Conservation (phyloP, 2,329 filamentous ascomycete species). For the Byssothecium circinans region DNA sequence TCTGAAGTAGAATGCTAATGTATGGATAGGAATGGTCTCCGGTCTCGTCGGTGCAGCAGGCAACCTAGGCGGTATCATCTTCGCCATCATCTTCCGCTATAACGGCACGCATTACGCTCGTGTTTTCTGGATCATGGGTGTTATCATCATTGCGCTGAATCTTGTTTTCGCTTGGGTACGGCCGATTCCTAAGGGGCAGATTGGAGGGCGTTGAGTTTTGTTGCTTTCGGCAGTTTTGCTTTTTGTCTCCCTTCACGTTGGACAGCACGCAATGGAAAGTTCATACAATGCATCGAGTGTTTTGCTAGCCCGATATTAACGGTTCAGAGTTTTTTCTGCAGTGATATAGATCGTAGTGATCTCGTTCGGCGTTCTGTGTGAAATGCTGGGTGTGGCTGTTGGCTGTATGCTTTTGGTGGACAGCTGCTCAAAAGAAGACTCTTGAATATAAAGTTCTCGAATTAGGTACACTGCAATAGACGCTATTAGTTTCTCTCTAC, state of each 20-base stretch:
- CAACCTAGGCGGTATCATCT: constrained; percentile 83
- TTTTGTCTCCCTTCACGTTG: neutral
- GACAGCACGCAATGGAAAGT: too few species aligned
- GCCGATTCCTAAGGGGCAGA: constrained; percentile 58
- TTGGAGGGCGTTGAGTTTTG: constrained; percentile 46
- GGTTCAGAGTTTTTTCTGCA: too few species aligned
- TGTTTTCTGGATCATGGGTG: constrained; percentile 80
- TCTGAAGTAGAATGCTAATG: constrained; percentile 13
- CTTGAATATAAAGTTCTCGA: too few species aligned
- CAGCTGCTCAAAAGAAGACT: too few species aligned
- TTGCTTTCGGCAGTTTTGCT: neutral
- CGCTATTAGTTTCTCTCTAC: too few species aligned
- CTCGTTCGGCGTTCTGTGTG: too few species aligned
- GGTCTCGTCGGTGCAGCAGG: constrained; percentile 78
- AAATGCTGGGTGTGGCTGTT: too few species aligned
- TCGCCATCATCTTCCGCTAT: constrained; percentile 82
- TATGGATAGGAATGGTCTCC: constrained; percentile 59
- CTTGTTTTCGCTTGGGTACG: constrained; percentile 65
- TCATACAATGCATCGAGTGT: too few species aligned
- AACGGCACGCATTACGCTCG: constrained; percentile 67
- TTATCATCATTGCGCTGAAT: constrained; percentile 72
- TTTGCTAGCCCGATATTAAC: too few species aligned
- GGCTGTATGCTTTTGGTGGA: too few species aligned
- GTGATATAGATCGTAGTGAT: too few species aligned
- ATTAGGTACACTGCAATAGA: too few species aligned